Percentiles rank a stretch among this genome's conserved stretches.
These are phyloP conservation scores for Claviceps spartinae DNA, from an alignment of 2,329 filamentous ascomycete species.

Conservation along the genomic window DNA sequence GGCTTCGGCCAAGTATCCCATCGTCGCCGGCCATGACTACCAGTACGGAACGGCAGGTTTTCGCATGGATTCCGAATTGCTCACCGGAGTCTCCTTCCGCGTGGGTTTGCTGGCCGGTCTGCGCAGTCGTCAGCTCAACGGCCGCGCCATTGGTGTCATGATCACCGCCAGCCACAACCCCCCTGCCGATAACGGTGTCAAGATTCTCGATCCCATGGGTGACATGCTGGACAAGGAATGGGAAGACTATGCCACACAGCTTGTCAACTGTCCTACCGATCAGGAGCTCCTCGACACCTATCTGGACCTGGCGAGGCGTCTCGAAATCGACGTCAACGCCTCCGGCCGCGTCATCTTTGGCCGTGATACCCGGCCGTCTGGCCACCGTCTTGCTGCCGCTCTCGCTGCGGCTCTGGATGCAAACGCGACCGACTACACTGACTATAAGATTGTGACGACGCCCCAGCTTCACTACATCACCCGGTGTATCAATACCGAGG, in stretches of 20 bases:
- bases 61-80: slow-evolving; percentile 60
- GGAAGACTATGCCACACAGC: slow-evolving; percentile 76
- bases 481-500: slow-evolving; percentile 84
- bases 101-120: slow-evolving; percentile 82
- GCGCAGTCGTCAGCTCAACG: slow-evolving; percentile 77
- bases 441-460: slow-evolving; percentile 86
- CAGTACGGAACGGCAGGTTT: slow-evolving; percentile 56
- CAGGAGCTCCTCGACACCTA: slow-evolving; percentile 65
- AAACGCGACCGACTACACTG: slow-evolving; percentile 58
- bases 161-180: slow-evolving; percentile 91
- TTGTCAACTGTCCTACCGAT: slow-evolving; percentile 73
- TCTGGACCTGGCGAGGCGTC: slow-evolving; percentile 56
- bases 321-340: slow-evolving; percentile 59
- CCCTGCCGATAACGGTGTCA: slow-evolving; percentile 80
- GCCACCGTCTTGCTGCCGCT: slow-evolving; percentile 66
- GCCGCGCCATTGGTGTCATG: slow-evolving; percentile 92
- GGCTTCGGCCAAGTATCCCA: slow-evolving; percentile 49
- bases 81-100: slow-evolving; percentile 85
- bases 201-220: slow-evolving; percentile 92
- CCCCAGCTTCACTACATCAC: slow-evolving; percentile 97
- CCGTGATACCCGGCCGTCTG: slow-evolving; percentile 85
- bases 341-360: slow-evolving; percentile 77
- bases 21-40: slow-evolving; percentile 40
- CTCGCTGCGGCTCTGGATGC: slow-evolving; percentile 69
- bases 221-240: slow-evolving; percentile 96